Conservation (phyloP, 768 basidiomycete species). For the Podaxis sp. region DNA sequence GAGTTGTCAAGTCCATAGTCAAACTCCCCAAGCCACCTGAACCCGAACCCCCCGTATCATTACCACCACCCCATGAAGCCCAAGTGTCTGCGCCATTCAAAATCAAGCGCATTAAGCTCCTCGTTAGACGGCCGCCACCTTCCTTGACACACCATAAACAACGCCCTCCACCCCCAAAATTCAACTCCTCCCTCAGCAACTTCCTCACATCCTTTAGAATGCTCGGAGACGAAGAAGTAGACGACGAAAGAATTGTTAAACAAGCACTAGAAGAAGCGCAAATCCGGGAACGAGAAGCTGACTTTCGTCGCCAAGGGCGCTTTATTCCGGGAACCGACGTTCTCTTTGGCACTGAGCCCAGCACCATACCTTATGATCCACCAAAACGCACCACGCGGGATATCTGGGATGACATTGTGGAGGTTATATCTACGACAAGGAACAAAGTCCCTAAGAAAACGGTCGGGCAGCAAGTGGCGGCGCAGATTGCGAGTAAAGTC, state of each 20-base stretch:
- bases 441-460: constrained; percentile 29
- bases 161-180: constrained; percentile 50
- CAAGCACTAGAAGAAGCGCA: constrained; percentile 30
- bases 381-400: constrained; percentile 41
- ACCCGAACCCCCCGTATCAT: constrained; percentile 14
- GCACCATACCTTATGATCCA: constrained; percentile 24
- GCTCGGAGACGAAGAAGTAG: constrained; percentile 50
- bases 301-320: constrained; percentile 36
- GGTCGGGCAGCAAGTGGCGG: constrained; percentile 38
- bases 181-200: constrained; percentile 51
- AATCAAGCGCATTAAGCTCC: constrained; percentile 64
- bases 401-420: constrained; percentile 60
- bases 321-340: constrained; percentile 40
- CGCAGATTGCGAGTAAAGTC: constrained; percentile 65
- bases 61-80: neutral
- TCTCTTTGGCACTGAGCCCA: constrained; percentile 28
- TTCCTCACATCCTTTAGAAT: constrained; percentile 65
- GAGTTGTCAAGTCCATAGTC: neutral
- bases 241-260: constrained; percentile 28
- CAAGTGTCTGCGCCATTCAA: constrained; percentile 25
- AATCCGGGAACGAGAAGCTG: constrained; percentile 33
- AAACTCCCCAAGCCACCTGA: constrained; percentile 7
- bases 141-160: constrained; percentile 68
- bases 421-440: constrained; percentile 35
- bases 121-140: constrained; percentile 65